Evolutionary conservation across 495 filamentous ascomycete species (phyloP).

Genomic region (Xylaria intraflava): DNA sequence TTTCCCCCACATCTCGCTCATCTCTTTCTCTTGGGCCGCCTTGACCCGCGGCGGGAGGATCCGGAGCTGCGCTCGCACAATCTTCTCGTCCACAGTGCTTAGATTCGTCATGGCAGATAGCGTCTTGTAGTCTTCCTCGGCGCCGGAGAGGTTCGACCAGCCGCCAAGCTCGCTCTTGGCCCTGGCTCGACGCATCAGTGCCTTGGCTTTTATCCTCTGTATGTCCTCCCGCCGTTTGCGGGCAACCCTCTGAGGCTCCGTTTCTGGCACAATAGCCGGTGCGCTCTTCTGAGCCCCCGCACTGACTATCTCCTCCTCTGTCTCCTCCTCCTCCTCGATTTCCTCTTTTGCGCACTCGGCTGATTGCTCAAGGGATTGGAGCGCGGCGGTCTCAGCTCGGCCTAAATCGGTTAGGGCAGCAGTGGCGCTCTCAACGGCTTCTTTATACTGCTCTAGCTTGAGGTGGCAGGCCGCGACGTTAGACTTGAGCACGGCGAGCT

Average conservation of each 20-base stretch:
- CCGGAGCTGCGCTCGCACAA: conserved; percentile 58
- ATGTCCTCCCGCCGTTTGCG: conserved; percentile 52
- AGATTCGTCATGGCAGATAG: conserved; percentile 53
- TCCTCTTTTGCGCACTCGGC: conserved; percentile 15
- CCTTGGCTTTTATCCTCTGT: conserved; percentile 72
- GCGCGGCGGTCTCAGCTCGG: conserved; percentile 37
- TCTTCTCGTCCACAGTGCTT: conserved; percentile 53
- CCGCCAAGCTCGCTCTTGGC: conserved; percentile 63
- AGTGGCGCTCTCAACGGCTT: conserved; percentile 66
- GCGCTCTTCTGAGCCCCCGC: conserved; percentile 44
- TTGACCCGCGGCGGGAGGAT: conserved; percentile 61
- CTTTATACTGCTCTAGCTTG: conserved; percentile 82
- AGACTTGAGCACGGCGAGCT: conserved; percentile 76
- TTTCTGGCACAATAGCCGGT: conserved; percentile 35
- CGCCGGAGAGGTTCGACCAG: conserved; percentile 77
- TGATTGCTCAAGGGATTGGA: conserved; percentile 13
- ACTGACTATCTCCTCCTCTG: conserved; percentile 52
- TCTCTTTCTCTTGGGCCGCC: conserved; percentile 74
- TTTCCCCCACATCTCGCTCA: conserved; percentile 94
- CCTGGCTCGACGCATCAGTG: conserved; percentile 75
- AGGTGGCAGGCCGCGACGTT: conserved; percentile 90
- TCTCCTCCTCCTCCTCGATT: conserved; percentile 48
- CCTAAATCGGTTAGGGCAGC: conserved; percentile 66
- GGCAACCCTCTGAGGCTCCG: conserved; percentile 19
- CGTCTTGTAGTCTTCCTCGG: conserved; percentile 66